phyloP scores from a whole-genome alignment of 306 rosid species.

The Rosa lucieae region DNA sequence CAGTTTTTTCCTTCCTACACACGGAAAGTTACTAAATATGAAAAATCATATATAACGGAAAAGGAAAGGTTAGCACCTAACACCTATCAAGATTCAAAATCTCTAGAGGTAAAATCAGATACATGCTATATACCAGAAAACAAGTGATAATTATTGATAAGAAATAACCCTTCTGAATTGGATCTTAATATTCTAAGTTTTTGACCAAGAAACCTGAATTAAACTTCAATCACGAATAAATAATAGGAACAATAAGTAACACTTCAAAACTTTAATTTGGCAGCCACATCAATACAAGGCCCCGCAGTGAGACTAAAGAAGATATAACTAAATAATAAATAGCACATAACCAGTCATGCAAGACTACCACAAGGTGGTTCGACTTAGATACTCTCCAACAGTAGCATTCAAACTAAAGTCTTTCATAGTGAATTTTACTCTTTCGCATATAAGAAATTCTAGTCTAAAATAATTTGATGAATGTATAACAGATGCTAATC shows the following conservation, averaged over 20 bases:
- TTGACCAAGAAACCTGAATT: background rate
- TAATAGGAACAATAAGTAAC: background rate
- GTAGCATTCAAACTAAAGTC: background rate
- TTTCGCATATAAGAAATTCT: background rate
- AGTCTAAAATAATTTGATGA: background rate
- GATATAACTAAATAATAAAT: background rate
- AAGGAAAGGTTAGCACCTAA: background rate
- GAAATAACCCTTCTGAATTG: background rate
- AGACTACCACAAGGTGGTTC: constrained; percentile 4
- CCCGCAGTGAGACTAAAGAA: background rate
- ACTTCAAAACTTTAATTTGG: background rate
- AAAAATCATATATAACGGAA: background rate
- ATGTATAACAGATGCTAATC: background rate
- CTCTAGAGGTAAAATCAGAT: background rate
- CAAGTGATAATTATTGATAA: background rate
- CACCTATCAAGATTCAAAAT: background rate
- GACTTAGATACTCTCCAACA: background rate
- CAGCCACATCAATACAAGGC: constrained; percentile 8
- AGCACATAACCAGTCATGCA: background rate
- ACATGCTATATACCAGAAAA: background rate
- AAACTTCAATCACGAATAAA: background rate
- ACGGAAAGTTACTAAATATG: background rate
- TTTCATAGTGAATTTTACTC: background rate
- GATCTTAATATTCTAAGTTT: background rate
- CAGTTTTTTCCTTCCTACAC: constrained; percentile 80